These are phyloP conservation scores for Ogataea zsoltii DNA, from an alignment of 805 yeast genomes.

Conservation along the genomic window DNA sequence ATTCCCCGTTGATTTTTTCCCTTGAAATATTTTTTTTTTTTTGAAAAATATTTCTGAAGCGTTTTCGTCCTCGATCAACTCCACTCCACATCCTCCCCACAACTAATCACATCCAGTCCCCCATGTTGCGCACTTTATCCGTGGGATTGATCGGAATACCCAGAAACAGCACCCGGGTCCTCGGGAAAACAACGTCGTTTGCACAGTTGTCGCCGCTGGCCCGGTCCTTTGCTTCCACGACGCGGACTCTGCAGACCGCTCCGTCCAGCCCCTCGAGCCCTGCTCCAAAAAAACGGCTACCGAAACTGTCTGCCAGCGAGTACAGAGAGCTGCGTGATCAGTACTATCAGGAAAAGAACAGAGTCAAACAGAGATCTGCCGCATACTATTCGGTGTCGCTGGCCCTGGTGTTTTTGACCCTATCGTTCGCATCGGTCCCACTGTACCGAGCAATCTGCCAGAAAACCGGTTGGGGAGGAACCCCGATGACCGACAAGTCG, in stretches of 20 bases:
- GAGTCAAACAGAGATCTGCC: slow-evolving; percentile 50
- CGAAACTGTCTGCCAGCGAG: slow-evolving; percentile 35
- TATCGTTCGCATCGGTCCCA: slow-evolving; percentile 91
- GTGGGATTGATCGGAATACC: too few species aligned
- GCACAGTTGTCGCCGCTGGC: too few species aligned
- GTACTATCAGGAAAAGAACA: slow-evolving; percentile 29
- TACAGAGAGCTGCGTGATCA: slow-evolving; percentile 29
- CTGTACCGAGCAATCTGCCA: slow-evolving; percentile 88
- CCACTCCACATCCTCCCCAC: too few species aligned
- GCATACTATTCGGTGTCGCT: slow-evolving; percentile 70
- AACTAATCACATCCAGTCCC: too few species aligned
- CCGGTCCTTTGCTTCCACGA: slow-evolving; percentile 6
- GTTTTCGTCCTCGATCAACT: too few species aligned
- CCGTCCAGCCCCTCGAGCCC: background rate
- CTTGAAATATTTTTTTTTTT: too few species aligned
- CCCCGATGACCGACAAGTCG: slow-evolving; percentile 82
- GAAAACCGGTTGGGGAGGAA: slow-evolving; percentile 95
- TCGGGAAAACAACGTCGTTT: too few species aligned
- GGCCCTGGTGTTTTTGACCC: slow-evolving; percentile 66
- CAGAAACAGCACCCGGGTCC: too few species aligned
- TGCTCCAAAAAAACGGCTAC: slow-evolving; percentile 22
- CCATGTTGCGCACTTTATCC: too few species aligned
- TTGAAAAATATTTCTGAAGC: too few species aligned
- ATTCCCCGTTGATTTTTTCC: too few species aligned
- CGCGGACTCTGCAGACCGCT: slow-evolving; percentile 3